Percentiles rank a stretch among this genome's conserved stretches.
Evolutionary conservation across 208 protist species (phyloP).

Genomic region (Wallacemonas sp.): DNA sequence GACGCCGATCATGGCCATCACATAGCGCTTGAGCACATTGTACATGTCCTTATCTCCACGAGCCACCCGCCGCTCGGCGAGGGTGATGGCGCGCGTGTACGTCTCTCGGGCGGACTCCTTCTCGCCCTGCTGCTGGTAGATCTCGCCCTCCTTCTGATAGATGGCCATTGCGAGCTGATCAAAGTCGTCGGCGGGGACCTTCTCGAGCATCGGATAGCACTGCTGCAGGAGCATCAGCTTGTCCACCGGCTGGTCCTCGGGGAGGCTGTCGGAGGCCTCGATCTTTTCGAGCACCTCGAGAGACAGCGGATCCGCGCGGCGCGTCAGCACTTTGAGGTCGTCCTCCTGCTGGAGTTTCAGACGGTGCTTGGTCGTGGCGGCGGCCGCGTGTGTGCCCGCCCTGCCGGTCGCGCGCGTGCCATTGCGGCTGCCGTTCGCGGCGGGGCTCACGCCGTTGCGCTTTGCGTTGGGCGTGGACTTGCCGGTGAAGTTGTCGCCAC

Average conservation of each 20-base stretch:
- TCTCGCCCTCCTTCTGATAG: conserved; percentile 79
- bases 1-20: conserved; percentile 79
- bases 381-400: background rate
- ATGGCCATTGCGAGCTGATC: conserved; percentile 77
- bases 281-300: conserved; percentile 65
- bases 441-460: conserved; percentile 11
- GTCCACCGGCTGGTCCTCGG: conserved; percentile 33
- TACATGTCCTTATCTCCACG: conserved; percentile 78
- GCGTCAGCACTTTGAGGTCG: conserved; percentile 38
- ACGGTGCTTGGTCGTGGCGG: conserved; percentile 5
- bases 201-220: conserved; percentile 70
- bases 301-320: conserved; percentile 53
- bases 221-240: conserved; percentile 56
- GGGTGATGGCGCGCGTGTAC: conserved; percentile 74
- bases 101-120: conserved; percentile 59
- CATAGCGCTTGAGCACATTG: conserved; percentile 85
- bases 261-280: conserved; percentile 54
- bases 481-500: background rate
- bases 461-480: background rate
- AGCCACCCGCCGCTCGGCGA: conserved; percentile 80
- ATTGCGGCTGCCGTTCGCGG: background rate
- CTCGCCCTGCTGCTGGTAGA: conserved; percentile 56
- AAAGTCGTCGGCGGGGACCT: conserved; percentile 54
- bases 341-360: conserved; percentile 35
- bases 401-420: background rate